A percentile compares a stretch with the other conserved stretches of the same genome.
Evolutionary conservation across 2,329 filamentous ascomycete genomes (phyloP).

Genomic region (Elsinoe australis): DNA sequence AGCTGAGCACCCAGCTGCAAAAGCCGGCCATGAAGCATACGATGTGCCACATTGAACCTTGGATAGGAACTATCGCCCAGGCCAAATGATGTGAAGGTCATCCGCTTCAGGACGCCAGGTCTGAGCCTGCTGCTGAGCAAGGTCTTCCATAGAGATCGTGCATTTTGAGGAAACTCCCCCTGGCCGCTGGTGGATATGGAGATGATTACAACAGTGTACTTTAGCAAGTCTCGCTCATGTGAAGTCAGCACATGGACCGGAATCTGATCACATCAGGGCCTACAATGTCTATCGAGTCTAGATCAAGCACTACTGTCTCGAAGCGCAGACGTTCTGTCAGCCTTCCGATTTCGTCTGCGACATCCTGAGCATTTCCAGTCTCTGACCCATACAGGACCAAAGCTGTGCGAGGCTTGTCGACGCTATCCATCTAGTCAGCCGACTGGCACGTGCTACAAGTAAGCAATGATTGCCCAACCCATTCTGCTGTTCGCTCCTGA

Average conservation of each 20-base stretch:
- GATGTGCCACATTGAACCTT: constrained; percentile 86
- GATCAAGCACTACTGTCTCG: constrained; percentile 62
- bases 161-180: constrained; percentile 83
- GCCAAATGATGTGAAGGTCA: constrained; percentile 79
- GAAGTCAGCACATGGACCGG: constrained; percentile 7
- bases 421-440: not conserved
- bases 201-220: constrained; percentile 59
- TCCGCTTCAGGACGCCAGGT: constrained; percentile 56
- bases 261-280: constrained; percentile 27
- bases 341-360: constrained; percentile 74
- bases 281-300: constrained; percentile 71
- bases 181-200: constrained; percentile 89
- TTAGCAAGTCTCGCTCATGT: constrained; percentile 37
- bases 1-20: constrained; percentile 73
- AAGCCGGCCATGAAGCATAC: constrained; percentile 79
- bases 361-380: constrained; percentile 87
- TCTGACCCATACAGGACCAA: constrained; percentile 89
- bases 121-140: constrained; percentile 72
- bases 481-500: constrained; percentile 12
- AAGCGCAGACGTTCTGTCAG: constrained; percentile 73
- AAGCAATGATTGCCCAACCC: not conserved
- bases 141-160: constrained; percentile 73
- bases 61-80: constrained; percentile 91
- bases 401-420: constrained; percentile 29
- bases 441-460: not conserved